Evolutionary conservation across 2,329 filamentous ascomycete genomes (phyloP).

Genomic region (Nannizzia gypsea): DNA sequence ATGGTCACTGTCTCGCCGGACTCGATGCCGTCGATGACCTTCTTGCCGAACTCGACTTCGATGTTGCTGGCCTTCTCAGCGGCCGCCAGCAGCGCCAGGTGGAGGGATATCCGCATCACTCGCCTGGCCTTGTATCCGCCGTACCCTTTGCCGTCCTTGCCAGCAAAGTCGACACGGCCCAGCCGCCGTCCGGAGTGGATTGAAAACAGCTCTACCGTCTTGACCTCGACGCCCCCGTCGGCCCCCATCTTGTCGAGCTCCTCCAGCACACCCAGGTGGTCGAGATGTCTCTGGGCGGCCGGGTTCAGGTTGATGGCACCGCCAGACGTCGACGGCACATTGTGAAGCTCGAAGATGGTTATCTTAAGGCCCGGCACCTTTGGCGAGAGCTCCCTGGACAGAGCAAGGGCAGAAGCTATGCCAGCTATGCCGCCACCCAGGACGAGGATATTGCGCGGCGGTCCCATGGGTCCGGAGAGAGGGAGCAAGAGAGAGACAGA

Average conservation of each 20-base stretch:
- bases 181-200: constrained; percentile 29
- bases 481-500: too few species aligned
- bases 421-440: constrained; percentile 17
- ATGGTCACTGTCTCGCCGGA: constrained; percentile 22
- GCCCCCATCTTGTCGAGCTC: constrained; percentile 29
- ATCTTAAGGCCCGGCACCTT: constrained; percentile 19
- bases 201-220: constrained; percentile 32
- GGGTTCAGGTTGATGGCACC: constrained; percentile 37
- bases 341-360: constrained; percentile 31
- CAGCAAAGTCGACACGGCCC: constrained; percentile 30
- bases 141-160: constrained; percentile 27
- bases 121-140: constrained; percentile 32
- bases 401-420: constrained; percentile 15
- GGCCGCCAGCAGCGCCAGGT: constrained; percentile 31
- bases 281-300: constrained; percentile 34
- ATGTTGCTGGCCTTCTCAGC: constrained; percentile 27
- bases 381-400: constrained; percentile 14
- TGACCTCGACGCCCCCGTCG: constrained; percentile 30
- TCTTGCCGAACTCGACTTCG: constrained; percentile 33
- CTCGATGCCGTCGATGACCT: constrained; percentile 28
- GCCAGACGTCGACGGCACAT: constrained; percentile 32
- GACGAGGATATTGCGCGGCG: constrained; percentile 14
- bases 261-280: constrained; percentile 30
- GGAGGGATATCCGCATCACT: constrained; percentile 32
- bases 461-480: constrained; percentile 7